Percentiles rank a stretch among this genome's conserved stretches.
These are phyloP conservation scores for Cryptococcus sp. DNA, from an alignment of 1,284 basidiomycete species.

Conservation along the genomic window DNA sequence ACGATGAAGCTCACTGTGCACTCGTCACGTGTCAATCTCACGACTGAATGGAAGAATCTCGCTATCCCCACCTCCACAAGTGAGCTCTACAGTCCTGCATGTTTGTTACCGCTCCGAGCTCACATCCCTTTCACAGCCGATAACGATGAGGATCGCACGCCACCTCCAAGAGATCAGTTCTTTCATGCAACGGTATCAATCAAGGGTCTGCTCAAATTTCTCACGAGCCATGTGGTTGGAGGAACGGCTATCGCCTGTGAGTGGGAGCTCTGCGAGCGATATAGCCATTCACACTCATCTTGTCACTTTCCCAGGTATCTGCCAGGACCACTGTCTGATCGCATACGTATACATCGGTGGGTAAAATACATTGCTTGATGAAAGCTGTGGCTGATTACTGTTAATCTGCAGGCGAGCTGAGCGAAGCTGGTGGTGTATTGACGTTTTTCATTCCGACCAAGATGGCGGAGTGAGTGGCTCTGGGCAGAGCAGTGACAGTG, in stretches of 20 bases:
- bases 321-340: slow-evolving; percentile 80
- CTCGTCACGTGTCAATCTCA: slow-evolving; percentile 70
- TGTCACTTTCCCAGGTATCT: slow-evolving; percentile 64
- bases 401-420: slow-evolving; percentile 61
- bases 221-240: slow-evolving; percentile 79
- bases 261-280: slow-evolving; percentile 27
- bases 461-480: slow-evolving; percentile 17
- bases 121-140: slow-evolving; percentile 9
- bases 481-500: background rate
- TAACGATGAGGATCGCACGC: slow-evolving; percentile 41
- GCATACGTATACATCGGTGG: slow-evolving; percentile 81
- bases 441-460: slow-evolving; percentile 79
- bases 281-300: background rate
- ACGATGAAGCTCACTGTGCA: slow-evolving; percentile 62
- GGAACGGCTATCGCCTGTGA: slow-evolving; percentile 82
- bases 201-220: slow-evolving; percentile 76
- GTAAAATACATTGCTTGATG: slow-evolving; percentile 4
- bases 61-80: slow-evolving; percentile 65
- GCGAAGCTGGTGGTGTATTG: slow-evolving; percentile 78
- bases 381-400: background rate
- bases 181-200: slow-evolving; percentile 70
- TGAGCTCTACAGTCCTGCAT: slow-evolving; percentile 41
- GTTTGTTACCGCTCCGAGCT: background rate
- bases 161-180: slow-evolving; percentile 60
- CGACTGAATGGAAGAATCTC: slow-evolving; percentile 77